These are phyloP conservation scores for Gyromitra esculenta DNA, from an alignment of 2,329 filamentous ascomycete species.

Conservation along the genomic window DNA sequence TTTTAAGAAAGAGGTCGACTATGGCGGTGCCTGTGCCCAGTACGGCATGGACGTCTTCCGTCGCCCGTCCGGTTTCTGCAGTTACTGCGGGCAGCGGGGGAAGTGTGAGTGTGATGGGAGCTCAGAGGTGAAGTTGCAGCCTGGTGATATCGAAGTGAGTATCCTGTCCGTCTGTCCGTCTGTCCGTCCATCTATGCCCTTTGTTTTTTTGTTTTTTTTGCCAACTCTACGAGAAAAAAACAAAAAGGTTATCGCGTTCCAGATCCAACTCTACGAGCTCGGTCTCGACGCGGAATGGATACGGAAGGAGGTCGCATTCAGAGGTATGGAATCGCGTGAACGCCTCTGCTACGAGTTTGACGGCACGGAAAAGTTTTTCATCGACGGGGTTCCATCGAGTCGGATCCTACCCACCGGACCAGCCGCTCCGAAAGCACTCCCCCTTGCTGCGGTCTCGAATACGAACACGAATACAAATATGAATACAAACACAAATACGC, in stretches of 20 bases:
- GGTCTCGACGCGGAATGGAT: slow-evolving; percentile 48
- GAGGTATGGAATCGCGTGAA: slow-evolving; percentile 44
- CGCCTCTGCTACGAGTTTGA: slow-evolving; percentile 42
- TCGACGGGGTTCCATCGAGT: slow-evolving; percentile 28
- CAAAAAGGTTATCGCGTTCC: slow-evolving; percentile 42
- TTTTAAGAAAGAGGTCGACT: slow-evolving; percentile 27
- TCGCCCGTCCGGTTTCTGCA: slow-evolving; percentile 25
- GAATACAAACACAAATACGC: background rate
- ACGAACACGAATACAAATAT: too few relatives aligned
- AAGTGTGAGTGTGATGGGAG: slow-evolving; percentile 24
- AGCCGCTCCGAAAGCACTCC: background rate
- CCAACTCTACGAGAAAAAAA: background rate
- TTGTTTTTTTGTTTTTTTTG: too few relatives aligned
- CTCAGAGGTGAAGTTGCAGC: slow-evolving; percentile 11
- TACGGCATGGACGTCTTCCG: slow-evolving; percentile 40
- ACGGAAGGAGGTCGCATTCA: slow-evolving; percentile 30
- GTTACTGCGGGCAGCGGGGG: slow-evolving; percentile 11
- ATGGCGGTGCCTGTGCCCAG: slow-evolving; percentile 9
- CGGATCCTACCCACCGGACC: slow-evolving; percentile 32
- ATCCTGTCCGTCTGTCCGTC: background rate
- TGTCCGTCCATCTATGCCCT: background rate
- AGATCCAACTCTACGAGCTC: slow-evolving; percentile 46
- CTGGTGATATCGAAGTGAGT: slow-evolving; percentile 43
- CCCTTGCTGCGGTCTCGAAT: background rate
- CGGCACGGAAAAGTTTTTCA: slow-evolving; percentile 38